Conservation (phyloP, 2,329 filamentous ascomycete genomes). For the Aspergillus brasiliensis region DNA sequence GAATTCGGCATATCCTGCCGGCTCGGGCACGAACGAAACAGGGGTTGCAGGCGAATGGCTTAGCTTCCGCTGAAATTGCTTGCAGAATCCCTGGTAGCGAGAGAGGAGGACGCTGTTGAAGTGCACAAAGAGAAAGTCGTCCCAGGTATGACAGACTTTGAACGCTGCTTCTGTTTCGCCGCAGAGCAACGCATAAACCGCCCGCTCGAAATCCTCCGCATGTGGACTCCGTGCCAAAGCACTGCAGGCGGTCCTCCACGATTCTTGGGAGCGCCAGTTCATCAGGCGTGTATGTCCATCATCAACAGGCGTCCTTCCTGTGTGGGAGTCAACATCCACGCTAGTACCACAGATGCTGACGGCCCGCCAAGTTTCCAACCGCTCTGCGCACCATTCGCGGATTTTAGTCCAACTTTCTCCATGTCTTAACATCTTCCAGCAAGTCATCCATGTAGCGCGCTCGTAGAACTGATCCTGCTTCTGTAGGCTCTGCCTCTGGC, state of each 20-base stretch:
- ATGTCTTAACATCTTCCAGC: conserved; percentile 86
- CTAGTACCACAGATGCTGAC: conserved; percentile 71
- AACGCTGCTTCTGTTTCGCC: conserved; percentile 80
- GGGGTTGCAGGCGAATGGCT: conserved; percentile 58
- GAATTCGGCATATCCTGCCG: conserved; percentile 47
- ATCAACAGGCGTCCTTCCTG: conserved; percentile 35
- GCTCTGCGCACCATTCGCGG: conserved; percentile 80
- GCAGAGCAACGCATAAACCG: conserved; percentile 86
- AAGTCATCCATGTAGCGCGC: conserved; percentile 87
- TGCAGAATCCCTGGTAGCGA: conserved; percentile 72
- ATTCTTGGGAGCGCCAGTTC: conserved; percentile 42
- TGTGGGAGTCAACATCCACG: conserved; percentile 30
- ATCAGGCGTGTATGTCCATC: conserved; percentile 45
- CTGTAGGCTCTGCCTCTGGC: conserved; percentile 76
- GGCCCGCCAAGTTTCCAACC: conserved; percentile 86
- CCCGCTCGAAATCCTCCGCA: conserved; percentile 76
- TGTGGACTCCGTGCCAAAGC: conserved; percentile 62
- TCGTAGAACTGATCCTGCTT: conserved; percentile 86
- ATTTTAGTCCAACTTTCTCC: conserved; percentile 76
- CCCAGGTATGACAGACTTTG: conserved; percentile 75
- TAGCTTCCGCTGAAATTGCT: conserved; percentile 46
- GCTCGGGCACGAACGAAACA: conserved; percentile 59
- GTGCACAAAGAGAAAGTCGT: conserved; percentile 82
- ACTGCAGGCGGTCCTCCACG: conserved; percentile 42
- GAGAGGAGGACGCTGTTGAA: conserved; percentile 83